Percentiles rank a stretch among this genome's conserved stretches.
phyloP scores from a whole-genome alignment of 2,329 filamentous ascomycete genomes.

The Aspergillus sergii region DNA sequence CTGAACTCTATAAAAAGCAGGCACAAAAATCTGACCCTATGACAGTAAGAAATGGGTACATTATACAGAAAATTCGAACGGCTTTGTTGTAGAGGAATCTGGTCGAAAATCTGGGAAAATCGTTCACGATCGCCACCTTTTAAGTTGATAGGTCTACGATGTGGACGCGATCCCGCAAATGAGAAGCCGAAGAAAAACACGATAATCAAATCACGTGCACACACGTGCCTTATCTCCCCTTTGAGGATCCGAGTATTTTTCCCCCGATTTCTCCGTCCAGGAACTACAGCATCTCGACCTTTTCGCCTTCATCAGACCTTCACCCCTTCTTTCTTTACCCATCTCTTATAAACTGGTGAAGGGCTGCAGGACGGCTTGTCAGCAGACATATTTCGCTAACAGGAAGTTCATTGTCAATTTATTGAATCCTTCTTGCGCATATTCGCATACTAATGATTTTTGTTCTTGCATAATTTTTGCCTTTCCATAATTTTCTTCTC shows the following conservation, averaged over 20 bases:
- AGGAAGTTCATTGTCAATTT: conserved; percentile 12
- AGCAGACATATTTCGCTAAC: conserved; percentile 13
- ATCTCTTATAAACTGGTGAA: conserved; percentile 23
- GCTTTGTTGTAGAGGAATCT: not conserved
- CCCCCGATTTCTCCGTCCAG: conserved; percentile 21
- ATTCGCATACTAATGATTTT: conserved; percentile 22
- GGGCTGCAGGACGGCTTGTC: conserved; percentile 31
- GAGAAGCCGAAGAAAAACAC: not conserved
- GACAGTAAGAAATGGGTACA: not conserved
- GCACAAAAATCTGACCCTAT: not conserved
- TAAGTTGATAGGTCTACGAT: not conserved
- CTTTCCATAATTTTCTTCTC: conserved; percentile 15
- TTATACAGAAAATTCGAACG: not conserved
- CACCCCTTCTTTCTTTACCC: conserved; percentile 20
- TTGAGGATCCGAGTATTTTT: conserved; percentile 10
- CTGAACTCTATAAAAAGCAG: too few species aligned
- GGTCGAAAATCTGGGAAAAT: not conserved
- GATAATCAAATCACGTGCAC: conserved; percentile 15
- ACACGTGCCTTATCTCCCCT: conserved; percentile 22
- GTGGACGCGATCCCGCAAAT: conserved; percentile 5
- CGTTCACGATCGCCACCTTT: not conserved
- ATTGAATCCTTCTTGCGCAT: conserved; percentile 8
- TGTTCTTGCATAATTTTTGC: conserved; percentile 17
- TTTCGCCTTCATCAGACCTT: conserved; percentile 20
- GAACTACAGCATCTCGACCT: conserved; percentile 11